Percentiles rank a stretch among this genome's conserved stretches.
These are phyloP conservation scores for Enteropsectra breve DNA, from an alignment of 371 early-diverging fungal species.

Conservation along the genomic window DNA sequence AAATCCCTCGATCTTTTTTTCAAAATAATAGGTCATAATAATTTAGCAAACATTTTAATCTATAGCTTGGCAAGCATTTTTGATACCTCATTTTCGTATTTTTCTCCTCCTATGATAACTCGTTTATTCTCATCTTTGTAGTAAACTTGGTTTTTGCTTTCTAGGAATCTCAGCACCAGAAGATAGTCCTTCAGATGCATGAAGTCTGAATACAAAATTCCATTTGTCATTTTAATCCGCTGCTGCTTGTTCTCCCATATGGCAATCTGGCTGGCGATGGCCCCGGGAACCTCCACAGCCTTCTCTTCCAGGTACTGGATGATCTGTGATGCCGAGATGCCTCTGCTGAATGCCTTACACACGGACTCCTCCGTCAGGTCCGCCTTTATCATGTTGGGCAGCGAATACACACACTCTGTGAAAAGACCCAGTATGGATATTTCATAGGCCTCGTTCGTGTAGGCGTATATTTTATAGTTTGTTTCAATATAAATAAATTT, in stretches of 20 bases:
- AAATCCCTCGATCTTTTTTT: no score
- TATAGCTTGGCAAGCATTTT: slow-evolving; percentile 42
- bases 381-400: slow-evolving; percentile 84
- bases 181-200: slow-evolving; percentile 57
- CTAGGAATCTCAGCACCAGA: slow-evolving; percentile 45
- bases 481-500: slow-evolving; percentile 64
- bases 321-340: slow-evolving; percentile 86
- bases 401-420: slow-evolving; percentile 69
- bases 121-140: slow-evolving; percentile 45
- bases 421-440: slow-evolving; percentile 87
- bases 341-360: slow-evolving; percentile 71
- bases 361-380: slow-evolving; percentile 80
- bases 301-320: slow-evolving; percentile 46
- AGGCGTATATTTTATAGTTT: slow-evolving; percentile 81
- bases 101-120: slow-evolving; percentile 50
- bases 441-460: slow-evolving; percentile 86
- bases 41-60: no score
- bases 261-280: slow-evolving; percentile 84
- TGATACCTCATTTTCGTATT: slow-evolving; percentile 47
- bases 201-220: slow-evolving; percentile 73
- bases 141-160: slow-evolving; percentile 31
- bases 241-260: slow-evolving; percentile 91
- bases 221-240: slow-evolving; percentile 63
- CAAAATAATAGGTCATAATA: no score
- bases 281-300: slow-evolving; percentile 65